Conservation (phyloP, 176 grass and related monocot genomes). For the Miscanthus lutarioriparius region DNA sequence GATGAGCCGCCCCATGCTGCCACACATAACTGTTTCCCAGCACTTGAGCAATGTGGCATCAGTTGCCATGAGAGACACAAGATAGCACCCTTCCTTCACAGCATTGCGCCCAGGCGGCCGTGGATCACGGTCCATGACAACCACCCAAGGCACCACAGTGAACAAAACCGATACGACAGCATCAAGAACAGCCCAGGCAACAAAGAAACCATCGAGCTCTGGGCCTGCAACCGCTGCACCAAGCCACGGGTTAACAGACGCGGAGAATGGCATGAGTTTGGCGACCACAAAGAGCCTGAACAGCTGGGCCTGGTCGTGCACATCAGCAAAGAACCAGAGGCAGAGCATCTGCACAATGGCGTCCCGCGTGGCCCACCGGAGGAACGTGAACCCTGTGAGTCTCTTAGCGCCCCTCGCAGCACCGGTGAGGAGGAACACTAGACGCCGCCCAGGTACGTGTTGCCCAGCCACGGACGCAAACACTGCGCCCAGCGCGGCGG, state of each 20-base stretch:
- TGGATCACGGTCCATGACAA: slow-evolving; percentile 76
- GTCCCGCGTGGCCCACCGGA: slow-evolving; percentile 77
- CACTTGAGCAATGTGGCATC: slow-evolving; percentile 86
- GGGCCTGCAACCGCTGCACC: slow-evolving; percentile 44
- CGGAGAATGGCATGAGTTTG: slow-evolving; percentile 84
- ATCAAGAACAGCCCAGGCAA: slow-evolving; percentile 80
- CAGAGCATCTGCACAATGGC: slow-evolving; percentile 79
- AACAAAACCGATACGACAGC: slow-evolving; percentile 72
- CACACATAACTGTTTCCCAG: slow-evolving; percentile 76
- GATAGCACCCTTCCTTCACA: slow-evolving; percentile 87
- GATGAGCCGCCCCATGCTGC: slow-evolving; percentile 61
- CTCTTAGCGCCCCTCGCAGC: slow-evolving; percentile 43
- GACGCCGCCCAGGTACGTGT: slow-evolving; percentile 46
- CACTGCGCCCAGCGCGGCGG: slow-evolving; percentile 59
- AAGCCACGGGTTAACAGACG: slow-evolving; percentile 61
- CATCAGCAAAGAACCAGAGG: slow-evolving; percentile 76
- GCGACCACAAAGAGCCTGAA: slow-evolving; percentile 82
- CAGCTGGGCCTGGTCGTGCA: slow-evolving; percentile 72
- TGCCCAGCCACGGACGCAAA: slow-evolving; percentile 54
- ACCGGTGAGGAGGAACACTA: slow-evolving; percentile 51
- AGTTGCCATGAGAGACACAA: slow-evolving; percentile 70
- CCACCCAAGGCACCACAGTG: slow-evolving; percentile 89
- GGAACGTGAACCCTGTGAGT: slow-evolving; percentile 66
- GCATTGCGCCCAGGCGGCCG: slow-evolving; percentile 62
- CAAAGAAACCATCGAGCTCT: slow-evolving; percentile 63